These are phyloP conservation scores for Microdochium bolleyi DNA, from an alignment of 2,329 filamentous ascomycete genomes.

Conservation along the genomic window DNA sequence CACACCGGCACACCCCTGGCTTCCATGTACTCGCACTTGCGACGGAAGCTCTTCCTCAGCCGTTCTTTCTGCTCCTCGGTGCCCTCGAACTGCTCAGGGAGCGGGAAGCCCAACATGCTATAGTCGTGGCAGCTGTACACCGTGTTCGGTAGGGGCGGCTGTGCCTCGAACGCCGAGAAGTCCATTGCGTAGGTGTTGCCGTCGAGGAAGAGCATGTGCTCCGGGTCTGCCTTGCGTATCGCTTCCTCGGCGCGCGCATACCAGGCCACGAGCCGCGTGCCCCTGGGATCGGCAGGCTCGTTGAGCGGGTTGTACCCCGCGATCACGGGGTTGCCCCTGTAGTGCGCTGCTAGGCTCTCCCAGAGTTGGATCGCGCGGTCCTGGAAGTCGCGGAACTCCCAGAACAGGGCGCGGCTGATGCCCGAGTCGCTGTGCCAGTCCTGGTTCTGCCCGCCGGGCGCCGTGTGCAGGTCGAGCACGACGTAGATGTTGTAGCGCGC, in stretches of 20 bases:
- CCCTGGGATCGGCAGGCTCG: slow-evolving; percentile 11
- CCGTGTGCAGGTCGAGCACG: slow-evolving; percentile 32
- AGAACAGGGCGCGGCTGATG: slow-evolving; percentile 27
- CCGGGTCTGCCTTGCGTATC: slow-evolving; percentile 25
- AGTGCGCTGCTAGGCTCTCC: slow-evolving; percentile 27
- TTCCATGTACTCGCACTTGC: slow-evolving; percentile 35
- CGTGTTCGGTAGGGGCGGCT: slow-evolving; percentile 22
- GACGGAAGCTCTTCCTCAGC: slow-evolving; percentile 28
- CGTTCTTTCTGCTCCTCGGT: slow-evolving; percentile 31
- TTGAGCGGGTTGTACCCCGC: slow-evolving; percentile 29
- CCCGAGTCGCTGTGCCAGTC: slow-evolving; percentile 31
- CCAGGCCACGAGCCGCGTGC: slow-evolving; percentile 23
- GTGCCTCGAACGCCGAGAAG: slow-evolving; percentile 28
- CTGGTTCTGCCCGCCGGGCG: slow-evolving; percentile 32
- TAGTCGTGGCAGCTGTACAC: slow-evolving; percentile 43
- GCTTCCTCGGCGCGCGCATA: slow-evolving; percentile 24
- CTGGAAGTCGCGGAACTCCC: slow-evolving; percentile 32
- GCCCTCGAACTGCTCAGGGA: slow-evolving; percentile 28
- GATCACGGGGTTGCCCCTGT: slow-evolving; percentile 28
- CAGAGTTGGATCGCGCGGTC: slow-evolving; percentile 30
- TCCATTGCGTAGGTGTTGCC: slow-evolving; percentile 48
- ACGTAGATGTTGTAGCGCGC: slow-evolving; percentile 28
- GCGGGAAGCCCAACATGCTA: slow-evolving; percentile 32
- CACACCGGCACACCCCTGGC: slow-evolving; percentile 31
- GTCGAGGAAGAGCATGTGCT: slow-evolving; percentile 38